phyloP scores from a whole-genome alignment of 352 stramenopile genomes.

The Pythium insidiosum region DNA sequence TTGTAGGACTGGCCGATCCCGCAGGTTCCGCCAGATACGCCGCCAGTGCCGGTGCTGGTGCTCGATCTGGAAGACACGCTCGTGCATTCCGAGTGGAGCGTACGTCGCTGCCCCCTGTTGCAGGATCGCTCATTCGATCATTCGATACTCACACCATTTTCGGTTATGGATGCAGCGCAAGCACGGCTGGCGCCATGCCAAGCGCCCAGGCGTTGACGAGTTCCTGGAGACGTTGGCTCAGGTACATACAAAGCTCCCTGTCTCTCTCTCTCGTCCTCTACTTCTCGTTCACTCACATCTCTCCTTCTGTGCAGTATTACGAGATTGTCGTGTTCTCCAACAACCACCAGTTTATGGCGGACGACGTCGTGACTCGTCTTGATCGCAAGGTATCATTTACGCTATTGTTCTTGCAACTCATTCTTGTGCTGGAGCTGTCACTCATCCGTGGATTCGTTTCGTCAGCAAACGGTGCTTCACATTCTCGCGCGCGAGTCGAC shows the following conservation, averaged over 20 bases:
- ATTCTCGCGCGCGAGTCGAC: slow-evolving; percentile 74
- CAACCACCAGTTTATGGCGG: slow-evolving; percentile 67
- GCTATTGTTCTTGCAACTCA: neutral
- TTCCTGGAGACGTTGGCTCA: slow-evolving; percentile 79
- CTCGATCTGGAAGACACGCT: slow-evolving; percentile 84
- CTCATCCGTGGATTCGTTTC: neutral
- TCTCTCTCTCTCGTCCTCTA: too few relatives aligned
- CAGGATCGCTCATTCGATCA: too few relatives aligned
- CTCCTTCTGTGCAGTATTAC: slow-evolving; percentile 41
- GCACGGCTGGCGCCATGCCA: slow-evolving; percentile 82
- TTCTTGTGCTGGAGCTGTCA: neutral
- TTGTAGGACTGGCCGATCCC: slow-evolving; percentile 73
- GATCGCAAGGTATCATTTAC: slow-evolving; percentile 47
- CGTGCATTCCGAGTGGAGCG: slow-evolving; percentile 84
- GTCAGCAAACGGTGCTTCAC: slow-evolving; percentile 68
- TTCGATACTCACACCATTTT: too few relatives aligned
- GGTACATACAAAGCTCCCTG: too few relatives aligned
- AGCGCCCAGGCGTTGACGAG: slow-evolving; percentile 80
- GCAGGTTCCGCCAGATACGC: slow-evolving; percentile 65
- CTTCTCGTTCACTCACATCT: neutral
- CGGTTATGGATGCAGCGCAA: slow-evolving; percentile 40
- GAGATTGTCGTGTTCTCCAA: slow-evolving; percentile 87
- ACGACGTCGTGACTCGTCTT: slow-evolving; percentile 75
- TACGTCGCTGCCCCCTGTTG: too few relatives aligned
- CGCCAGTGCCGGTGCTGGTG: slow-evolving; percentile 73